These are phyloP conservation scores for Clarkia xantiana DNA, from an alignment of 345 rosid species.

Conservation along the genomic window DNA sequence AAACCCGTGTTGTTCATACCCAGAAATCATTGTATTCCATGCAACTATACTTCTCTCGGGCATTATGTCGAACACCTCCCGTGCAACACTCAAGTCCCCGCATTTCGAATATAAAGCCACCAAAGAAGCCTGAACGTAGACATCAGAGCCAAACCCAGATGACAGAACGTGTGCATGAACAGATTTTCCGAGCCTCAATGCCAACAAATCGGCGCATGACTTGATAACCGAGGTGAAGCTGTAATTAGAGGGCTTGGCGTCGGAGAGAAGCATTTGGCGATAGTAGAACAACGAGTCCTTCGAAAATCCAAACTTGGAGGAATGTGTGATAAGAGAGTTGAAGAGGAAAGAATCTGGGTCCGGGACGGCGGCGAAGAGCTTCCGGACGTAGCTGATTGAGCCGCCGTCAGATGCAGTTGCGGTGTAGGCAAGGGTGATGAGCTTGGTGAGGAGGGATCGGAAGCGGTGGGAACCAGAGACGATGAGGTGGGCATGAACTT, in stretches of 20 bases:
- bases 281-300: slow-evolving; percentile 38
- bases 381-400: slow-evolving; percentile 33
- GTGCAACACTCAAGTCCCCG: slow-evolving; percentile 28
- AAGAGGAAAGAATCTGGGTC: slow-evolving; percentile 63
- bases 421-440: slow-evolving; percentile 44
- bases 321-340: slow-evolving; percentile 39
- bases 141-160: slow-evolving; percentile 46
- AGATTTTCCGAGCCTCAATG: slow-evolving; percentile 27
- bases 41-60: slow-evolving; percentile 46
- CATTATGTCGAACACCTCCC: slow-evolving; percentile 57
- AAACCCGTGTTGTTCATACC: slow-evolving; percentile 67
- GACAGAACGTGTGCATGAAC: slow-evolving; percentile 47
- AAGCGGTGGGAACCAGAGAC: slow-evolving; percentile 36
- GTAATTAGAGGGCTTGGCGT: slow-evolving; percentile 39
- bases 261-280: slow-evolving; percentile 33
- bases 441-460: slow-evolving; percentile 65
- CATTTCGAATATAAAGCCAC: slow-evolving; percentile 42
- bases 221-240: slow-evolving; percentile 64
- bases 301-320: slow-evolving; percentile 36
- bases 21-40: slow-evolving; percentile 75
- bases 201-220: slow-evolving; percentile 48
- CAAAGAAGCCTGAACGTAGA: slow-evolving; percentile 50
- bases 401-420: slow-evolving; percentile 12
- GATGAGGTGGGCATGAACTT: slow-evolving; percentile 48
- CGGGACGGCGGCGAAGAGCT: slow-evolving; percentile 38